phyloP scores from a whole-genome alignment of 257 asterid genomes.

The Nicotiana noctiflora region DNA sequence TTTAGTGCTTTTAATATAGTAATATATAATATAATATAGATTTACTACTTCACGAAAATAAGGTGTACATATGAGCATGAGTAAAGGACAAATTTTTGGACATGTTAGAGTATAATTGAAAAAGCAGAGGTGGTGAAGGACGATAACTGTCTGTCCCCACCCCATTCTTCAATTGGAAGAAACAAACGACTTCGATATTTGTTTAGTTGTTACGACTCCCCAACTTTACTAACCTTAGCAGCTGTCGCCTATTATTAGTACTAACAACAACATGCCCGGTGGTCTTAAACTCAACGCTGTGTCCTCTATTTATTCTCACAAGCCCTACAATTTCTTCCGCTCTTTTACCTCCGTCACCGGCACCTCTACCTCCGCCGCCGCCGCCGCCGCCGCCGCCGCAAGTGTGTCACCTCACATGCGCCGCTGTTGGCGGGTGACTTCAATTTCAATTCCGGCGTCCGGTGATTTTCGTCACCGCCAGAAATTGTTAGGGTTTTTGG shows the following conservation, averaged over 20 bases:
- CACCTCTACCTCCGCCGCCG: constrained; percentile 5
- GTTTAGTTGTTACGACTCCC: background rate
- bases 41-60: too few species aligned
- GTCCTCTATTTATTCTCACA: constrained; percentile 35
- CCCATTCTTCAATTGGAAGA: background rate
- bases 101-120: background rate
- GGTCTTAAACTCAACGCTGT: constrained; percentile 47
- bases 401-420: background rate
- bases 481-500: constrained; percentile 13
- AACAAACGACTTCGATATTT: background rate
- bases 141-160: background rate
- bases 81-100: background rate
- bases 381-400: constrained; percentile 16
- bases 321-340: constrained; percentile 36
- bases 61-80: background rate
- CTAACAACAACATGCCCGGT: constrained; percentile 46
- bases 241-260: constrained; percentile 20
- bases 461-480: constrained; percentile 15
- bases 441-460: constrained; percentile 27
- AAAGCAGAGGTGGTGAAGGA: background rate
- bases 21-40: too few species aligned
- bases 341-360: constrained; percentile 26
- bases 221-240: constrained; percentile 40
- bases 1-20: too few species aligned
- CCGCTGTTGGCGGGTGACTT: constrained; percentile 44